Conservation (phyloP, 2,329 filamentous ascomycete species). For the Aspergillus candidus region DNA sequence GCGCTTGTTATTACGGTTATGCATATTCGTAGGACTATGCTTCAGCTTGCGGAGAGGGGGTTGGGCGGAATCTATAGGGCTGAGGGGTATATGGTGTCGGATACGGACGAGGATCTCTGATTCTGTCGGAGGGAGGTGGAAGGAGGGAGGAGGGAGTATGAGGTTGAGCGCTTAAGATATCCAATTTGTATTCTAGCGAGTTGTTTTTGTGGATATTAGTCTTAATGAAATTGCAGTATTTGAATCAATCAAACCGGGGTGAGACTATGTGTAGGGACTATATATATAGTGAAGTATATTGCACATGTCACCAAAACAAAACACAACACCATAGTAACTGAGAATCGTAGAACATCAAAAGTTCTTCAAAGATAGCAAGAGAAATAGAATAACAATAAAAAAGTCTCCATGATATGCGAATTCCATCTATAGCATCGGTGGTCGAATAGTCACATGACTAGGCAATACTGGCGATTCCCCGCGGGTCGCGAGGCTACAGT, state of each 20-base stretch:
- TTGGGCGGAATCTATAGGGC: slow-evolving; percentile 12
- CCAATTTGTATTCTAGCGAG: too few species aligned
- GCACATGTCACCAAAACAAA: background rate
- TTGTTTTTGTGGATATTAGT: too few species aligned
- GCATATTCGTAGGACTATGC: slow-evolving; percentile 48
- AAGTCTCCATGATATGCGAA: too few species aligned
- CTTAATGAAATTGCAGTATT: too few species aligned
- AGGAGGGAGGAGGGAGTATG: too few species aligned
- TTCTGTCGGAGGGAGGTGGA: background rate
- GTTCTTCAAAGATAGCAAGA: too few species aligned
- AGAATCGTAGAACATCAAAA: background rate
- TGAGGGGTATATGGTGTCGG: background rate
- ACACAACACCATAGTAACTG: background rate
- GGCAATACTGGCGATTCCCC: slow-evolving; percentile 9
- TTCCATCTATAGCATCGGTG: background rate
- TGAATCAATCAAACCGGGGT: too few species aligned
- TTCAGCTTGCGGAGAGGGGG: slow-evolving; percentile 36
- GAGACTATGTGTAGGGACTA: too few species aligned
- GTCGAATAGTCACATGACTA: slow-evolving; percentile 1
- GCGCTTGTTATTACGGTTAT: slow-evolving; percentile 52
- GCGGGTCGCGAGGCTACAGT: slow-evolving; percentile 1
- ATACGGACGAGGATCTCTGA: slow-evolving; percentile 13
- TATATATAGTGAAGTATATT: background rate
- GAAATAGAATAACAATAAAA: too few species aligned
- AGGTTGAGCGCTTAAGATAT: too few species aligned